phyloP scores from a whole-genome alignment of 1,284 basidiomycete genomes.

The Erythrobasidium hasegawianum region DNA sequence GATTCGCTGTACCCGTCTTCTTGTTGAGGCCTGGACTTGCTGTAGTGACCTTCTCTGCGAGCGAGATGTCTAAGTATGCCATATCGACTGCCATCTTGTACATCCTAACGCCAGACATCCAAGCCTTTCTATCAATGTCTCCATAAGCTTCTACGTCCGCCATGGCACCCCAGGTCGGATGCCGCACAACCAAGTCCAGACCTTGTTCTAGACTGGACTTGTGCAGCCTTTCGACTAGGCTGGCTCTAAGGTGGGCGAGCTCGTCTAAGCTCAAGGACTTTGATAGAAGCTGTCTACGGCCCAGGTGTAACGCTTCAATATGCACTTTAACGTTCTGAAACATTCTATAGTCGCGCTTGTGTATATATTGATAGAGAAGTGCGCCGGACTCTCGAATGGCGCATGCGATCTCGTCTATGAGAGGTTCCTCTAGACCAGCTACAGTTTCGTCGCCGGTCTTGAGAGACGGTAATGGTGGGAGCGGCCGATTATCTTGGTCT shows the following conservation, averaged over 20 bases:
- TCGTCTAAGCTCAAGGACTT: constrained; percentile 86
- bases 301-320: constrained; percentile 84
- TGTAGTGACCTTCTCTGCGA: neutral
- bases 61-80: constrained; percentile 37
- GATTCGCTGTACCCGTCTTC: constrained; percentile 42
- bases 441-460: constrained; percentile 88
- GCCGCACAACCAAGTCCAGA: constrained; percentile 89
- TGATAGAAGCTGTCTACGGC: constrained; percentile 82
- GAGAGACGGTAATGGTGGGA: constrained; percentile 86
- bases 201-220: constrained; percentile 87
- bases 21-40: neutral
- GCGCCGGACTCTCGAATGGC: constrained; percentile 93
- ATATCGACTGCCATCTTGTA: constrained; percentile 52
- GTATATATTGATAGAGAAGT: constrained; percentile 85
- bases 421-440: constrained; percentile 74
- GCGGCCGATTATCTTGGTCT: constrained; percentile 56
- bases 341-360: constrained; percentile 78
- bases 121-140: constrained; percentile 37
- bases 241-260: constrained; percentile 71
- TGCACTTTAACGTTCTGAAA: constrained; percentile 83
- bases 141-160: constrained; percentile 70
- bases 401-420: constrained; percentile 95
- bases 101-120: constrained; percentile 66
- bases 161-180: constrained; percentile 83
- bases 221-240: constrained; percentile 83